Percentiles rank a stretch among this genome's conserved stretches.
phyloP scores from a whole-genome alignment of 2,329 filamentous ascomycete genomes.

The Penicillium sp. region DNA sequence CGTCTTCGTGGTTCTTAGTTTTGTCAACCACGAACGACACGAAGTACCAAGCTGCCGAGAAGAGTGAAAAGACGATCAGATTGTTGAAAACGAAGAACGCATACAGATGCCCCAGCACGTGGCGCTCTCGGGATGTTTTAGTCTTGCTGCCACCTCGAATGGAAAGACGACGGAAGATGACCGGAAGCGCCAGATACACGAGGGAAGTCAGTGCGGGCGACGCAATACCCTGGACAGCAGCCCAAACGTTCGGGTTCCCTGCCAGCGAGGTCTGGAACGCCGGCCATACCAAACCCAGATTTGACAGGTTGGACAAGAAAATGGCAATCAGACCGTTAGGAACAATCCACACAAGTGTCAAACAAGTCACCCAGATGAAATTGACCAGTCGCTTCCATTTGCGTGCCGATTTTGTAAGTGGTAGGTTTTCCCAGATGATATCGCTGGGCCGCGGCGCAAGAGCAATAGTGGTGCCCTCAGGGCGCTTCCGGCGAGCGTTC shows the following conservation, averaged over 20 bases:
- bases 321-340: conserved; percentile 94
- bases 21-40: conserved; percentile 63
- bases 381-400: conserved; percentile 74
- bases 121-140: conserved; percentile 87
- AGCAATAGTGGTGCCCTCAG: conserved; percentile 71
- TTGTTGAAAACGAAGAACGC: conserved; percentile 98
- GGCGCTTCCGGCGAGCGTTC: conserved; percentile 74
- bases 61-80: conserved; percentile 87
- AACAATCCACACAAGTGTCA: conserved; percentile 84
- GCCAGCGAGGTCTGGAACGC: conserved; percentile 68
- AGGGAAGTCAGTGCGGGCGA: conserved; percentile 85
- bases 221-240: conserved; percentile 85
- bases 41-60: conserved; percentile 78
- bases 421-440: conserved; percentile 94
- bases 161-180: conserved; percentile 84
- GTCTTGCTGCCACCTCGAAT: conserved; percentile 82
- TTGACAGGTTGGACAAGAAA: conserved; percentile 82
- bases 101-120: conserved; percentile 88
- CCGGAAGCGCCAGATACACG: conserved; percentile 82
- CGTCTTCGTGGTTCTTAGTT: conserved; percentile 57
- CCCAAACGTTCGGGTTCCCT: conserved; percentile 68
- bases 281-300: conserved; percentile 77
- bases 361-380: conserved; percentile 75
- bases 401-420: conserved; percentile 66
- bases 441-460: conserved; percentile 86